phyloP scores from a whole-genome alignment of 2,329 filamentous ascomycete species.

The Fusarium sp. region DNA sequence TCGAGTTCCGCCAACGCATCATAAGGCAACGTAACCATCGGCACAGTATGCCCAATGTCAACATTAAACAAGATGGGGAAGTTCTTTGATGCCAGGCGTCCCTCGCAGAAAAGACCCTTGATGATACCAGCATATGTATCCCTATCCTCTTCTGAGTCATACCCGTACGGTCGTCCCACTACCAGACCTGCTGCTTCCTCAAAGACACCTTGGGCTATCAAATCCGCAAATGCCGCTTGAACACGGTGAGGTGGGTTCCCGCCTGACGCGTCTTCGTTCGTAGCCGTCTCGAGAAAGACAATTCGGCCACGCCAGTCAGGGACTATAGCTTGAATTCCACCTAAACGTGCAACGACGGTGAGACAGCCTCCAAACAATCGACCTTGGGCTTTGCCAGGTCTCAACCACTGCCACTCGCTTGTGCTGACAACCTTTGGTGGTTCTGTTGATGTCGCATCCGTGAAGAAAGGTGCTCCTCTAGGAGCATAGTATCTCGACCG shows the following conservation, averaged over 20 bases:
- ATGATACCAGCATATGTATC: conserved; percentile 48
- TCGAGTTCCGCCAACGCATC: conserved; percentile 54
- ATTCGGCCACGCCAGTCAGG: conserved; percentile 54
- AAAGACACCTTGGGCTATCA: conserved; percentile 56
- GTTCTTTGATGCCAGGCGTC: conserved; percentile 43
- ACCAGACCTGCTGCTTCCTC: conserved; percentile 55
- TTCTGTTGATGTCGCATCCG: conserved; percentile 38
- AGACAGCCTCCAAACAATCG: conserved; percentile 57
- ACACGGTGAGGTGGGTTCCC: conserved; percentile 45
- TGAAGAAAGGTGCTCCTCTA: conserved; percentile 33
- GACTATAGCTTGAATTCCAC: conserved; percentile 48
- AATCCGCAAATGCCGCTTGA: conserved; percentile 52
- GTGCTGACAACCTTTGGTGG: conserved; percentile 46
- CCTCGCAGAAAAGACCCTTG: conserved; percentile 51
- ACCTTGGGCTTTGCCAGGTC: conserved; percentile 53
- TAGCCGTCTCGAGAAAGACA: conserved; percentile 56
- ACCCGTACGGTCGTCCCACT: conserved; percentile 56
- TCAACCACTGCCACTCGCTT: conserved; percentile 53
- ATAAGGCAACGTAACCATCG: conserved; percentile 55
- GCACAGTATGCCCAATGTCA: conserved; percentile 57
- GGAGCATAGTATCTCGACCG: conserved; percentile 50
- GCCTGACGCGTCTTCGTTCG: conserved; percentile 43
- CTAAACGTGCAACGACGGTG: conserved; percentile 53
- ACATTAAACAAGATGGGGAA: conserved; percentile 57
- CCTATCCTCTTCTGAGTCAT: conserved; percentile 48